phyloP scores from a whole-genome alignment of 805 yeast genomes.

The Priceomyces fermenticarens region DNA sequence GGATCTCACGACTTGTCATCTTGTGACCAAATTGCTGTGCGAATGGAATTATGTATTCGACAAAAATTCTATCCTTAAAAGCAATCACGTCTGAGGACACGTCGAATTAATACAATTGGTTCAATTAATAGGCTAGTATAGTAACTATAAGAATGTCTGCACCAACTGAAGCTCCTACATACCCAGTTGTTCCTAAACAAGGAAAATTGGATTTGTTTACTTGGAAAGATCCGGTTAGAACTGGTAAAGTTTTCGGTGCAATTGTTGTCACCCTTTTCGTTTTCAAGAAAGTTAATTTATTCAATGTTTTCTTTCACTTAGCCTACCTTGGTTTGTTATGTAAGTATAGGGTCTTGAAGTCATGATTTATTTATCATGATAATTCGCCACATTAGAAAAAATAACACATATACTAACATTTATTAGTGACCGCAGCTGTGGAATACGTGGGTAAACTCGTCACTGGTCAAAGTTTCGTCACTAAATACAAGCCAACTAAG shows the following conservation, averaged over 20 bases:
- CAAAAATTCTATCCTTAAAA: conserved; percentile 7
- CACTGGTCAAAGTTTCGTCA: conserved; percentile 78
- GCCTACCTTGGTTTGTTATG: conserved; percentile 54
- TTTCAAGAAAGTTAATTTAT: conserved; percentile 60
- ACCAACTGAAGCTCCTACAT: conserved; percentile 4
- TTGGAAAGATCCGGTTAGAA: conserved; percentile 72
- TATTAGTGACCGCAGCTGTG: conserved; percentile 59
- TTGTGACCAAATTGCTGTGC: conserved; percentile 4
- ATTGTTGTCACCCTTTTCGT: conserved; percentile 53
- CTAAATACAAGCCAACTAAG: conserved; percentile 67
- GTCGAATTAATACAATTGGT: conserved; percentile 1
- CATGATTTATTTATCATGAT: neutral
- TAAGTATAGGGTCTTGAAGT: conserved; percentile 16
- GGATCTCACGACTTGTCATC: conserved; percentile 2
- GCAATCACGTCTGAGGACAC: conserved; percentile 4
- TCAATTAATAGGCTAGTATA: conserved; percentile 5
- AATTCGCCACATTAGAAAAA: neutral
- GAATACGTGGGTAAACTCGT: conserved; percentile 73
- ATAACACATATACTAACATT: conserved; percentile 18
- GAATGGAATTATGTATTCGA: conserved; percentile 2
- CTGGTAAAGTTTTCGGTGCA: conserved; percentile 74
- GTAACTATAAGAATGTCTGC: conserved; percentile 4
- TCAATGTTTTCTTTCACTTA: conserved; percentile 59
- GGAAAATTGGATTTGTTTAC: conserved; percentile 52
- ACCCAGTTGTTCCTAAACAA: conserved; percentile 1